Conservation (phyloP, 352 stramenopile genomes). For the Globisporangium yorkense region DNA sequence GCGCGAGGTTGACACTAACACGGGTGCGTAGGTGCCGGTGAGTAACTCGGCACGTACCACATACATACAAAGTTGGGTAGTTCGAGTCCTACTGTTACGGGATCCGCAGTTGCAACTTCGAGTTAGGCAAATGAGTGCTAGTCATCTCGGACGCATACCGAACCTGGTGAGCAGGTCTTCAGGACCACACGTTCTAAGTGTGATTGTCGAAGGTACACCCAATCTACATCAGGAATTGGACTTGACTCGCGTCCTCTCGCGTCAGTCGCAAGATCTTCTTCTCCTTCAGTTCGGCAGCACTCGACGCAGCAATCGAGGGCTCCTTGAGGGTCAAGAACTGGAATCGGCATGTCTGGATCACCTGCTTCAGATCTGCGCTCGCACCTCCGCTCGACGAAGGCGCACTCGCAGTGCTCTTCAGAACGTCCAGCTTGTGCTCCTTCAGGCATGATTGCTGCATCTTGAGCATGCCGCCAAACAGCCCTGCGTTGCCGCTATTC, state of each 20-base stretch:
- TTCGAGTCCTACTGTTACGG: no score
- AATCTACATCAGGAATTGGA: constrained; percentile 63
- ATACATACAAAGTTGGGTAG: no score
- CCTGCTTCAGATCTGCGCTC: constrained; percentile 65
- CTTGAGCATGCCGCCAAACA: constrained; percentile 84
- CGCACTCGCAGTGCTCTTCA: constrained; percentile 35
- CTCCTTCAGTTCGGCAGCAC: constrained; percentile 17
- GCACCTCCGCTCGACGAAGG: constrained; percentile 48
- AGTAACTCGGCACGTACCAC: no score
- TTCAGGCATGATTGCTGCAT: constrained; percentile 86
- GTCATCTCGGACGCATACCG: no score
- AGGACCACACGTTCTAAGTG: no score
- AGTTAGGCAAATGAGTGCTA: no score
- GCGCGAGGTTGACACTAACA: no score
- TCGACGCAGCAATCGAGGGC: constrained; percentile 9
- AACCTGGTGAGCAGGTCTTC: no score
- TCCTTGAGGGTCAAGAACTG: constrained; percentile 69
- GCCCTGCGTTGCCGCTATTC: constrained; percentile 71
- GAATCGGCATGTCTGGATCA: constrained; percentile 83
- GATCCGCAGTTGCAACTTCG: no score
- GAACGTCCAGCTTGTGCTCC: constrained; percentile 63
- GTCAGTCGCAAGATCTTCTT: constrained; percentile 66
- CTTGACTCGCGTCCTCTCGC: constrained; percentile 75
- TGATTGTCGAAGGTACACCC: no score
- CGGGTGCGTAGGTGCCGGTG: no score